Evolutionary conservation across 345 rosid species (phyloP).

Genomic region (Cardiospermum halicacabum): DNA sequence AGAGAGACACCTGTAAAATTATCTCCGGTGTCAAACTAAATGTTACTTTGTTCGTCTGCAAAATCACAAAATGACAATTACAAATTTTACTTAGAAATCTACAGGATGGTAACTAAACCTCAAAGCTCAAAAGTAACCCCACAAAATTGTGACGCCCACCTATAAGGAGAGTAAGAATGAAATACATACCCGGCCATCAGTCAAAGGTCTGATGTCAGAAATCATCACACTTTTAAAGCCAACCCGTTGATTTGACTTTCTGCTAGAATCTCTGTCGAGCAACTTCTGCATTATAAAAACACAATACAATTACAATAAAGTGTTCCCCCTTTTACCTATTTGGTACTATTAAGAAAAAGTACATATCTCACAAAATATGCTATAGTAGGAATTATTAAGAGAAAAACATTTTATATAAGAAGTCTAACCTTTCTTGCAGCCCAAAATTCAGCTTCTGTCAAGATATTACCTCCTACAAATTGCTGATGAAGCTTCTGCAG

Average conservation of each 20-base stretch:
- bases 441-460: slow-evolving; percentile 93
- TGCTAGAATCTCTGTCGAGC: slow-evolving; percentile 57
- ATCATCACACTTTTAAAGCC: slow-evolving; percentile 91
- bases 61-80: slow-evolving; percentile 13
- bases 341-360: neutral
- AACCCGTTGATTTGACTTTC: slow-evolving; percentile 64
- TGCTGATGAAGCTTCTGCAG: slow-evolving; percentile 74
- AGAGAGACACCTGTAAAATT: slow-evolving; percentile 63
- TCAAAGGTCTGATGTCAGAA: slow-evolving; percentile 67
- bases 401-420: neutral
- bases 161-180: slow-evolving; percentile 7
- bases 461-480: slow-evolving; percentile 53
- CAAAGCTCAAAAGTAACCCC: neutral
- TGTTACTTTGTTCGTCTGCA: slow-evolving; percentile 90
- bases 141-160: neutral
- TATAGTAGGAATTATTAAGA: neutral
- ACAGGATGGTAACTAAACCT: slow-evolving; percentile 3
- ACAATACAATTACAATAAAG: slow-evolving; percentile 14
- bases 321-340: neutral
- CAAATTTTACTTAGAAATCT: slow-evolving; percentile 2
- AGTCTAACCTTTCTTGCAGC: slow-evolving; percentile 80
- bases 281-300: slow-evolving; percentile 48
- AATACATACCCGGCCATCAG: slow-evolving; percentile 77
- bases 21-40: slow-evolving; percentile 84
- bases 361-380: slow-evolving; percentile 5